Percentiles rank a stretch among this genome's conserved stretches.
Evolutionary conservation across 768 basidiomycete species (phyloP).

Genomic region (Phlebiopsis flavidoalba): DNA sequence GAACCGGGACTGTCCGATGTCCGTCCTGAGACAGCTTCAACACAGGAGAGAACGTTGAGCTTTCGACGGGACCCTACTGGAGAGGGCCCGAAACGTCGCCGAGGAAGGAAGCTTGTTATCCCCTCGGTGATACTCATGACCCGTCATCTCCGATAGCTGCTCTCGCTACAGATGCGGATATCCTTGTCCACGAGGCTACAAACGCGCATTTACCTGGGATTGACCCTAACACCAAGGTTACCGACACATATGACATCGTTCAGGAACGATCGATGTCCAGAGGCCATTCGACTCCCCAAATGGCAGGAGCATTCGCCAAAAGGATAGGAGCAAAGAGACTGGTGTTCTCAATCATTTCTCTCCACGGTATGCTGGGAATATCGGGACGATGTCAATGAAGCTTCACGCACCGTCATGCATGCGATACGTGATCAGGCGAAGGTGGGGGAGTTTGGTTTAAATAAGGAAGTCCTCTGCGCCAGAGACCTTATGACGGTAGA

Average conservation of each 20-base stretch:
- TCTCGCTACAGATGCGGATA: conserved; percentile 59
- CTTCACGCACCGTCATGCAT: conserved; percentile 52
- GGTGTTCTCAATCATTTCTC: conserved; percentile 86
- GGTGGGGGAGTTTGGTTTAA: conserved; percentile 38
- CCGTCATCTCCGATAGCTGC: conserved; percentile 57
- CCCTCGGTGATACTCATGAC: conserved; percentile 84
- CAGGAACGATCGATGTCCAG: conserved; percentile 62
- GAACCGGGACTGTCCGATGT: conserved; percentile 66
- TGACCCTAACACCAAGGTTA: conserved; percentile 50
- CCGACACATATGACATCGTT: conserved; percentile 58
- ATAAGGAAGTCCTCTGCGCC: conserved; percentile 54
- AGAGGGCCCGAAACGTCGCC: conserved; percentile 59
- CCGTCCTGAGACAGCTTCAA: conserved; percentile 62
- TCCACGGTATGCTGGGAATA: conserved; percentile 68
- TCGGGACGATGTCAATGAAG: conserved; percentile 44
- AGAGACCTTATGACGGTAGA: conserved; percentile 72
- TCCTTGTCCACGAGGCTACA: conserved; percentile 86
- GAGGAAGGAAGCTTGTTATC: conserved; percentile 74
- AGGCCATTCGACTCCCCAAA: conserved; percentile 90
- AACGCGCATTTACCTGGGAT: conserved; percentile 76
- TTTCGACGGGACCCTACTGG: conserved; percentile 66
- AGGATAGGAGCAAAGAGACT: conserved; percentile 55
- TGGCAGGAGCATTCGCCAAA: conserved; percentile 80
- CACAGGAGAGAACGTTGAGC: conserved; percentile 55
- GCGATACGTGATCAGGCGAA: conserved; percentile 57